A percentile compares a stretch with the other conserved stretches of the same genome.
phyloP scores from a whole-genome alignment of 331 rosid species.

The Pyrus hybrid region DNA sequence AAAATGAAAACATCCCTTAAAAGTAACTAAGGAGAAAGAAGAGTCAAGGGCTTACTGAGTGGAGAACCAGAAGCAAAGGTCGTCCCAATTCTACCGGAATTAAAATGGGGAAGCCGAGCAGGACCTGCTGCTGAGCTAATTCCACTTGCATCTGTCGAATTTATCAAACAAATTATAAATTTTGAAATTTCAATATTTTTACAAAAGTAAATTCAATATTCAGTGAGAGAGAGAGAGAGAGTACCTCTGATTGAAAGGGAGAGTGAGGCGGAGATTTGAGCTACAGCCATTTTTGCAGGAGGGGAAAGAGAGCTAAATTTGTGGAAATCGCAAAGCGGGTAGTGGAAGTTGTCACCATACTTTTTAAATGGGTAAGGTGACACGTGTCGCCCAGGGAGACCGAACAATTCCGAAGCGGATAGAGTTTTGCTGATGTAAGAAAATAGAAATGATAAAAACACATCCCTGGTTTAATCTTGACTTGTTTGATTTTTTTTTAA shows the following conservation, averaged over 20 bases:
- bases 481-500: too few relatives aligned
- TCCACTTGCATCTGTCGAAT: constrained; percentile 32
- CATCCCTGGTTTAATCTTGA: too few relatives aligned
- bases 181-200: background rate
- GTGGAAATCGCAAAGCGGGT: background rate
- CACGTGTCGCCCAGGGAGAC: constrained; percentile 13
- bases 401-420: background rate
- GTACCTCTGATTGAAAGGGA: constrained; percentile 42
- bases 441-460: too few relatives aligned
- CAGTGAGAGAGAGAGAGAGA: background rate
- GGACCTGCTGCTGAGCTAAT: constrained; percentile 23
- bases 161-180: background rate
- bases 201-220: background rate
- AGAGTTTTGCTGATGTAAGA: background rate
- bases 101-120: constrained; percentile 24
- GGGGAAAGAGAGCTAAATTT: background rate
- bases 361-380: background rate
- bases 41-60: constrained; percentile 31
- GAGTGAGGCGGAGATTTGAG: constrained; percentile 56
- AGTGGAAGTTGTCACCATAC: background rate
- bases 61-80: constrained; percentile 57
- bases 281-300: constrained; percentile 38
- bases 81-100: constrained; percentile 23
- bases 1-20: too few relatives aligned
- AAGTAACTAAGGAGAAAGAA: background rate